Evolutionary conservation across 2,329 filamentous ascomycete genomes (phyloP).

Genomic region (Penicillium sclerotiorum): DNA sequence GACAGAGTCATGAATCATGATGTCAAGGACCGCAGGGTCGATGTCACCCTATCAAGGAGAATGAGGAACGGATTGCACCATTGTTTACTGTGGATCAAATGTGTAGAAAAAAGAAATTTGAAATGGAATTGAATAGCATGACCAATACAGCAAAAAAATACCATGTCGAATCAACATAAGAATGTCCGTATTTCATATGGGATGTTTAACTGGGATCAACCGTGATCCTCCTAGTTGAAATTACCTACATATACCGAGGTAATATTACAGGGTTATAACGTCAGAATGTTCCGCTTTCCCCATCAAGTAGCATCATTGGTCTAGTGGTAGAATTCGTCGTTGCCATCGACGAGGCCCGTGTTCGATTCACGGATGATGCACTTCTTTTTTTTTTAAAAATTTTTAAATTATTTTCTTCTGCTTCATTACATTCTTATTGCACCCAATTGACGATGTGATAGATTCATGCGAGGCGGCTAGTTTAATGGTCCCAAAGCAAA

Average conservation of each 20-base stretch:
- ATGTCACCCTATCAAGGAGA: not conserved
- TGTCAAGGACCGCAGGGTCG: slow-evolving; percentile 18
- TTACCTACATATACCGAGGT: too few relatives aligned
- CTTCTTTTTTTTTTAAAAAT: slow-evolving; percentile 10
- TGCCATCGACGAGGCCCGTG: slow-evolving; percentile 50
- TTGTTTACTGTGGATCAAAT: not conserved
- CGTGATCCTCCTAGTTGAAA: too few relatives aligned
- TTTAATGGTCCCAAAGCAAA: too few relatives aligned
- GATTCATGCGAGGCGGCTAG: too few relatives aligned
- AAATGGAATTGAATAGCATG: too few relatives aligned
- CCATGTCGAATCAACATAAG: too few relatives aligned
- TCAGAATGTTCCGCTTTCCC: not conserved
- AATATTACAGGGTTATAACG: not conserved
- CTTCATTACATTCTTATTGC: not conserved
- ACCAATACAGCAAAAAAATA: too few relatives aligned
- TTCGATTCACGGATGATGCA: slow-evolving; percentile 53
- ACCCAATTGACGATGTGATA: not conserved
- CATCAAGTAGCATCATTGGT: slow-evolving; percentile 41
- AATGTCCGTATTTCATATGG: too few relatives aligned
- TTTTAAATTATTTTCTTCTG: not conserved
- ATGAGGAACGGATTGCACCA: not conserved
- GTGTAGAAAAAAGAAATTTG: too few relatives aligned
- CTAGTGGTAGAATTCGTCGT: slow-evolving; percentile 45
- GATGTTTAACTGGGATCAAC: too few relatives aligned
- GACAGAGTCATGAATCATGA: slow-evolving; percentile 18